Percentiles rank a stretch among this genome's conserved stretches.
Conservation (phyloP, 1,284 basidiomycete species). For the Leccinum subatratum region DNA sequence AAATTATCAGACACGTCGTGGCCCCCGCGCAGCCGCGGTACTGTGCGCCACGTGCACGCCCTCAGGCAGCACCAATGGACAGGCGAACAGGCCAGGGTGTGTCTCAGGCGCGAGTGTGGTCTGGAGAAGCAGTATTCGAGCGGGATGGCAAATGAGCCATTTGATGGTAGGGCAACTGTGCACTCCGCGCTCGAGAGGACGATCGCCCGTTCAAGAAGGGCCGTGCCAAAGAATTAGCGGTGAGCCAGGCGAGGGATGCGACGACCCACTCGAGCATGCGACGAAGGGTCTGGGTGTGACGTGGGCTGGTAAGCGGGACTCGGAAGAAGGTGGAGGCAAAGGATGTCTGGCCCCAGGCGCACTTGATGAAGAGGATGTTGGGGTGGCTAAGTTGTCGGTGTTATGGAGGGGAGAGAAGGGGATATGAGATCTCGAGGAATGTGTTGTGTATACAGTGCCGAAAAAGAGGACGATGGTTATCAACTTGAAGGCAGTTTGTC, state of each 20-base stretch:
- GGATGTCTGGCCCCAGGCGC: no score
- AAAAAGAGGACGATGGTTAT: no score
- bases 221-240: constrained; percentile 15
- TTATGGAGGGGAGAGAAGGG: no score
- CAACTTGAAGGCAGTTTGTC: no score
- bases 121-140: constrained; percentile 55
- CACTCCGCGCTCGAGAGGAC: constrained; percentile 64
- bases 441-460: no score
- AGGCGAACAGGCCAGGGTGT: constrained; percentile 63
- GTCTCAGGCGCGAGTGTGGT: constrained; percentile 52
- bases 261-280: constrained; percentile 10
- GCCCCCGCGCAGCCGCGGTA: constrained; percentile 58
- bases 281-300: constrained; percentile 40
- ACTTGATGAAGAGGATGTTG: no score
- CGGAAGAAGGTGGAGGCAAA: background rate
- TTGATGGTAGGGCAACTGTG: constrained; percentile 59
- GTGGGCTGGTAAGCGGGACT: constrained; percentile 19
- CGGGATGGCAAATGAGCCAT: background rate
- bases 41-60: constrained; percentile 39
- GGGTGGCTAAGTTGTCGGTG: no score
- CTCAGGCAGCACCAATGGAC: constrained; percentile 37
- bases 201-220: constrained; percentile 79
- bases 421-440: no score
- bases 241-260: constrained; percentile 56
- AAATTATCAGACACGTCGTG: constrained; percentile 73